Evolutionary conservation across 1,284 basidiomycete genomes (phyloP), one percentile per base, ranked within the genome.

Genomic region (Peniophora sp.): DNA sequence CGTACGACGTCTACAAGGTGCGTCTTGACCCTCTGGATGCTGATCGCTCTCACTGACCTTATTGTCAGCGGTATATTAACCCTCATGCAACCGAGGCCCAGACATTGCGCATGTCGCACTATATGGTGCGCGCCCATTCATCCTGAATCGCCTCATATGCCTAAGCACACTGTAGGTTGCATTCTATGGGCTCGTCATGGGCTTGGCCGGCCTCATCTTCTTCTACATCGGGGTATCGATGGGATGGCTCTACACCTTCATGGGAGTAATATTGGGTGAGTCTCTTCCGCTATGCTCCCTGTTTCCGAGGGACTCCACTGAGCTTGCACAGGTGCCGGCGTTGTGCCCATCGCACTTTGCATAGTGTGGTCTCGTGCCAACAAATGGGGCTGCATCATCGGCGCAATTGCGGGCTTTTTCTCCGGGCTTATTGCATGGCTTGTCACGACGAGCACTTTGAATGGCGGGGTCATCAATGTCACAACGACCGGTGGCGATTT

Each of bases 161-260:
- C 19, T n/a, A 41, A 6, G 6, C 38, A 20, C 38, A n/a, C 38
- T n/a, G 9, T 51, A 88, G 86, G 78, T 90, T 34, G 79, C 71
- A 1, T 66, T 81, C 34, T 95, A 88, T 65, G 86, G 86, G 0
- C 52, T 94, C 35, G 72, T 88, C 46, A 92, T 92, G 80, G 90
- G 85, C 25, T 58, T 91, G 12, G 83, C 90, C 2, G 94, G 92
- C 0, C 69, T 89, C 27, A 88, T 93, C 53, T 97, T 95, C 75
- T 85, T 78, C 69, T 92, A 90, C 62, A 91, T 92, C 54, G 91
- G 92, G 3, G 83, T 97, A 51, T 86, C 82, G 5, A 89, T 92
- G 89, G 91, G 89, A 14, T 92, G 86, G 86, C 79, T 91, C 49
- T 91, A 90, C 62, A 85, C 27, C 6, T 32, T 32, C 12, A 32